Evolutionary conservation across 352 stramenopile genomes (phyloP).

Genomic region (Phytophthora pluvialis): DNA sequence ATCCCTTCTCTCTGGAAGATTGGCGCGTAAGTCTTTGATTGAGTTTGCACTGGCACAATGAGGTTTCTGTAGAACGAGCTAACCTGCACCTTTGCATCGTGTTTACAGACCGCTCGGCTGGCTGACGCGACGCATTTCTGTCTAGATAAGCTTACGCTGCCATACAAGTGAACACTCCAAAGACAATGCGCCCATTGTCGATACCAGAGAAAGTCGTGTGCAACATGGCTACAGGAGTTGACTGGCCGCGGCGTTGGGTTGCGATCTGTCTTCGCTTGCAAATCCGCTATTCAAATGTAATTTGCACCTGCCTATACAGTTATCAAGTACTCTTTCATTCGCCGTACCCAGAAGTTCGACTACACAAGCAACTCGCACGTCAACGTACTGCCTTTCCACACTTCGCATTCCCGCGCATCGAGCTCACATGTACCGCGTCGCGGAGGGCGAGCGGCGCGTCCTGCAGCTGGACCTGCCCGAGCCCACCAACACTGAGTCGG

Average conservation of each 20-base stretch:
- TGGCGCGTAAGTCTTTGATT: constrained; percentile 43
- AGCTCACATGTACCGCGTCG: constrained; percentile 29
- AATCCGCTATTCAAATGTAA: constrained; percentile 8
- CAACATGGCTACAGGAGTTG: too few relatives aligned
- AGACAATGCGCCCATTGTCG: too few relatives aligned
- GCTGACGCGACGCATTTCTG: constrained; percentile 42
- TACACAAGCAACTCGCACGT: background rate
- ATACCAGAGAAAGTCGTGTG: too few relatives aligned
- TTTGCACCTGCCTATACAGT: constrained; percentile 17
- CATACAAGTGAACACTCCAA: too few relatives aligned
- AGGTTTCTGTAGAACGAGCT: background rate
- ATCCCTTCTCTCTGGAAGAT: constrained; percentile 63
- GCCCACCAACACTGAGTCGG: background rate
- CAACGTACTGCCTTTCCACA: background rate
- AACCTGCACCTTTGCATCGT: background rate
- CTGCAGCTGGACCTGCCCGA: constrained; percentile 19
- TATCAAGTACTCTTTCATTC: background rate
- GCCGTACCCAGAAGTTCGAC: constrained; percentile 13
- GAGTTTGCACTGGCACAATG: background rate
- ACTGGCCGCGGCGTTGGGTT: too few relatives aligned
- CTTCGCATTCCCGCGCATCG: constrained; percentile 1
- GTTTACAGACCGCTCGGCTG: constrained; percentile 59
- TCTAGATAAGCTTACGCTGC: background rate
- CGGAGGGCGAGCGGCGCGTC: constrained; percentile 21
- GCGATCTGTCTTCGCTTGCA: background rate